Percentiles rank a stretch among this genome's conserved stretches.
phyloP scores from a whole-genome alignment of 768 basidiomycete genomes.

The Rhodotorula diobovata region DNA sequence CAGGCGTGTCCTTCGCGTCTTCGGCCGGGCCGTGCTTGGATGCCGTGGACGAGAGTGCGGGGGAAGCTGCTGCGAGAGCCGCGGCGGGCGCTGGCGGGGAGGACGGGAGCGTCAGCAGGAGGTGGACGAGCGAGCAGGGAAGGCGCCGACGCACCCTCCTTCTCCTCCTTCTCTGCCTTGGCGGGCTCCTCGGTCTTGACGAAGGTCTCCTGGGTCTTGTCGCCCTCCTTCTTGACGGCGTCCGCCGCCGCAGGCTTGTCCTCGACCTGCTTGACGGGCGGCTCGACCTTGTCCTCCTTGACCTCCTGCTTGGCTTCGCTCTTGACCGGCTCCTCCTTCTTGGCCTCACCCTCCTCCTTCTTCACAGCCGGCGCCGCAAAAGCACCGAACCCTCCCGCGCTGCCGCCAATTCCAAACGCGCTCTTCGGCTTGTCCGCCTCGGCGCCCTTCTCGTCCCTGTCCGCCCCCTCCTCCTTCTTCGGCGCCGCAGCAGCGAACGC shows the following conservation, averaged over 20 bases:
- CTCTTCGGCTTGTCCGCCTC: not conserved
- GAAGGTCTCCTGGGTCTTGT: not conserved
- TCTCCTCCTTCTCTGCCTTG: not conserved
- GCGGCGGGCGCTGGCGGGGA: not conserved
- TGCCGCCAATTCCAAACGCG: no score
- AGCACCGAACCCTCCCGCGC: not conserved
- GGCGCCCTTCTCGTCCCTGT: not conserved
- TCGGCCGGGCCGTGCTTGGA: not conserved
- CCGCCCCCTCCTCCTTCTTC: not conserved
- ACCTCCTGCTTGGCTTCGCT: not conserved
- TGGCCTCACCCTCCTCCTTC: not conserved
- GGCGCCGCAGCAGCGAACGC: slow-evolving; percentile 2
- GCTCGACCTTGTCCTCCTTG: not conserved
- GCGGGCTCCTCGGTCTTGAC: not conserved
- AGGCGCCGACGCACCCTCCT: no score
- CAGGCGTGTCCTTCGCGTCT: not conserved
- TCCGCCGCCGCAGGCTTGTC: no score
- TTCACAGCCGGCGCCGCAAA: slow-evolving; percentile 3
- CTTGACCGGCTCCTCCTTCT: not conserved
- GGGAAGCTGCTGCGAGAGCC: not conserved
- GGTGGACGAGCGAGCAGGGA: no score
- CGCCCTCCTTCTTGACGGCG: not conserved
- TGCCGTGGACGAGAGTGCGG: not conserved
- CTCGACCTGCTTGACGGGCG: not conserved
- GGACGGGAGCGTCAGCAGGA: no score